These are phyloP conservation scores for Hyparrhenia diplandra DNA, from an alignment of 176 grass and related monocot genomes.

Conservation along the genomic window DNA sequence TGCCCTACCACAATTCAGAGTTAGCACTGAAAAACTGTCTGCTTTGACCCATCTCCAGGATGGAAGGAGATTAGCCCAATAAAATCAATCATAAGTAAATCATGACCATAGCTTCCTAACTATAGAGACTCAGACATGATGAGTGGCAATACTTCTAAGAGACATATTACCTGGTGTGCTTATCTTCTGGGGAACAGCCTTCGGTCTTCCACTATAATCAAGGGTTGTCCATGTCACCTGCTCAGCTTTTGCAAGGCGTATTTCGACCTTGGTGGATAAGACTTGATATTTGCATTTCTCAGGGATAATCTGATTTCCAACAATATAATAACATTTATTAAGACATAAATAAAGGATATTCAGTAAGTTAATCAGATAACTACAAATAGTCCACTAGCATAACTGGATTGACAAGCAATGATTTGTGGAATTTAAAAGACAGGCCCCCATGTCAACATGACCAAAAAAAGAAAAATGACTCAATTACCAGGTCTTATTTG, in stretches of 20 bases:
- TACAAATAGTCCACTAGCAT: background rate
- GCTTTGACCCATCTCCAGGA: background rate
- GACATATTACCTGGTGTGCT: slow-evolving; percentile 37
- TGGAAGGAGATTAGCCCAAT: background rate
- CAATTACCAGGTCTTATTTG: background rate
- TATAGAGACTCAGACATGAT: background rate
- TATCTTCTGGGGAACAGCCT: slow-evolving; percentile 50
- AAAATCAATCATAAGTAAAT: background rate
- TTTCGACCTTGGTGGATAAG: slow-evolving; percentile 69
- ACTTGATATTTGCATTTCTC: slow-evolving; percentile 72
- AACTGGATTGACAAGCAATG: background rate
- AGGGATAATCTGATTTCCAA: slow-evolving; percentile 60
- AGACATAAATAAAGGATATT: background rate
- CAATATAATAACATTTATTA: slow-evolving; percentile 20
- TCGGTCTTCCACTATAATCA: slow-evolving; percentile 49
- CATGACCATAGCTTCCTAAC: background rate
- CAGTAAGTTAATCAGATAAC: background rate
- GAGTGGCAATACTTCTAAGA: background rate
- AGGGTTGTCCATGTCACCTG: slow-evolving; percentile 63
- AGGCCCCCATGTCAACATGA: background rate
- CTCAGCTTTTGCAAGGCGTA: slow-evolving; percentile 68
- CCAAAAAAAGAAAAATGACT: background rate
- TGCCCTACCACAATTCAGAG: background rate
- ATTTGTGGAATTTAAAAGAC: background rate
- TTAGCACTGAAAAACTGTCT: background rate